Conservation (phyloP, 768 basidiomycete genomes). For the Butyriboletus loyo region DNA sequence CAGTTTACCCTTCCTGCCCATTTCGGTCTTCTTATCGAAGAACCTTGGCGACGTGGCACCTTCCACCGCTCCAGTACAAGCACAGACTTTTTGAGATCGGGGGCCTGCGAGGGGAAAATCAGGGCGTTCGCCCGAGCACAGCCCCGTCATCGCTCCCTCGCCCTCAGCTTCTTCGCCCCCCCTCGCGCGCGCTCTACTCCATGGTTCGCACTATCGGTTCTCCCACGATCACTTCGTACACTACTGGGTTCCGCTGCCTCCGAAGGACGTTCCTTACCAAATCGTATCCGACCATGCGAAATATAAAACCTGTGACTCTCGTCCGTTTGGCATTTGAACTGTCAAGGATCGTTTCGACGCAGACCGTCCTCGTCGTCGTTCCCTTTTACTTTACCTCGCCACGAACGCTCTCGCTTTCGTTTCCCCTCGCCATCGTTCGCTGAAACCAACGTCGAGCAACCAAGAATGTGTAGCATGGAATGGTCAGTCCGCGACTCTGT, state of each 20-base stretch:
- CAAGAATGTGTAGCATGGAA: slow-evolving; percentile 57
- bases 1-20: slow-evolving; percentile 23
- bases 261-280: slow-evolving; percentile 31
- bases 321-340: background rate
- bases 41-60: slow-evolving; percentile 28
- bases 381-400: background rate
- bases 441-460: background rate
- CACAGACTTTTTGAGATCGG: slow-evolving; percentile 20
- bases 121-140: slow-evolving; percentile 24
- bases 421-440: background rate
- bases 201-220: slow-evolving; percentile 13
- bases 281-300: slow-evolving; percentile 19
- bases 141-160: slow-evolving; percentile 15
- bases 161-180: background rate
- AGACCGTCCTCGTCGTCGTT: background rate
- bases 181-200: slow-evolving; percentile 3
- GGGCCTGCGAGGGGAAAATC: slow-evolving; percentile 27
- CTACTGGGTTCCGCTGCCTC: slow-evolving; percentile 27
- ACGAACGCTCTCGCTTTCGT: background rate
- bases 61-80: slow-evolving; percentile 3
- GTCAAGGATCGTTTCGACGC: background rate
- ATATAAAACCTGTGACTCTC: slow-evolving; percentile 28
- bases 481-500: slow-evolving; percentile 36
- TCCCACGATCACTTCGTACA: slow-evolving; percentile 36
- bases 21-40: slow-evolving; percentile 29